Base-by-base conservation (phyloP, 192 early-diverging fungal species). In the Gamsiella multidivaricata region DNA sequence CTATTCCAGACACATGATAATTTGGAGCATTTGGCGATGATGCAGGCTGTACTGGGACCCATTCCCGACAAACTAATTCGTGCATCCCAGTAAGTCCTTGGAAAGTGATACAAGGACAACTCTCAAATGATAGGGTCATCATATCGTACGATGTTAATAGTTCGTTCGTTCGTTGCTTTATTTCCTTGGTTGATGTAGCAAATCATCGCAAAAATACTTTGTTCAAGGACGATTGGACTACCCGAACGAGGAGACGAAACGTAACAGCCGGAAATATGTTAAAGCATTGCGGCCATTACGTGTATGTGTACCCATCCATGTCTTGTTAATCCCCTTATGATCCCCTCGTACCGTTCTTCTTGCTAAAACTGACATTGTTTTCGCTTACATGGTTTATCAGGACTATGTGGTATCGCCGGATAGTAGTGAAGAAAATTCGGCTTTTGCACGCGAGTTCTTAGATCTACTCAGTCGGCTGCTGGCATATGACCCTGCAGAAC, bases 1-100 rank as follows among this genome's bases (percentile, higher is more conserved):
- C 79, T 99, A 51, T 99, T 99, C 80, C 96, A 98, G 82, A 98
- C 97, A 17, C 97, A 98, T 62, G 96, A 99, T 75, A 94, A 97
- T 84, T 79, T 95, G 60, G 97, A 99, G 73, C 97, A 99, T 80
- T 80, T 99, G 65, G 93, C 93, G 14, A 95, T 99, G 94, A 99
- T 99, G 96, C 91, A 99, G 75, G 80, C 84, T 0, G 91, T 96
- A 0, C 82, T 98, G 22, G 97, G 97, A 4, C 80, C 75, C 32
- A 86, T 96, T 28, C 94, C 96, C 2, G 71, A 82, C 0, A 73
- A 86, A 49, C 85, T 96, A 37, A 83, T 92, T 14, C 82, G 83
- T 22, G 61, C 75, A 17, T 82, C 88, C 5, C 65, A 58, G 80
- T 85, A 80, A 61, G 65, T 45, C 17, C 11, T 22, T 60, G 5